Conservation (phyloP, 768 basidiomycete species). For the Mycena galericulata region DNA sequence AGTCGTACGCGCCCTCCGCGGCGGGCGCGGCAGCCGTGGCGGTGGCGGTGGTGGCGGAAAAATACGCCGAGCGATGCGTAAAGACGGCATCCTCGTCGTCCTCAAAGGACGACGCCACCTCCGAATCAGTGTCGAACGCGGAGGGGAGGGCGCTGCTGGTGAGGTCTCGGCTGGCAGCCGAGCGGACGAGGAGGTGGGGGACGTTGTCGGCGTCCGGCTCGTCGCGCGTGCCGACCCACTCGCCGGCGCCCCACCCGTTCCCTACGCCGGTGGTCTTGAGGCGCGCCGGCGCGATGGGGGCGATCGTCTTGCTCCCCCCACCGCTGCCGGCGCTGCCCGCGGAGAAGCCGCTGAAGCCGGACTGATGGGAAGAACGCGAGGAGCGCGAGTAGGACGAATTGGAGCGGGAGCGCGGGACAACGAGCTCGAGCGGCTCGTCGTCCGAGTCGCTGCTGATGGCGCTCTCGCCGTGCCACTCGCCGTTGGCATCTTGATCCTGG, state of each 20-base stretch:
- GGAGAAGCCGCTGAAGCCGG: neutral
- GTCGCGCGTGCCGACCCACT: slow-evolving; percentile 62
- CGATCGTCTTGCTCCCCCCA: slow-evolving; percentile 49
- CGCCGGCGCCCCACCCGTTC: slow-evolving; percentile 51
- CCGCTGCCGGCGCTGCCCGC: too few species aligned
- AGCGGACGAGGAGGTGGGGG: slow-evolving; percentile 2
- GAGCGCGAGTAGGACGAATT: slow-evolving; percentile 24
- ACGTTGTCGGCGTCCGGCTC: slow-evolving; percentile 34
- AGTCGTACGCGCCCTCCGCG: slow-evolving; percentile 59
- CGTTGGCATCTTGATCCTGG: slow-evolving; percentile 47
- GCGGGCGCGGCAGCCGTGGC: too few species aligned
- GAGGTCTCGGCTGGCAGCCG: slow-evolving; percentile 23
- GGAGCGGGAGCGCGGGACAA: slow-evolving; percentile 31
- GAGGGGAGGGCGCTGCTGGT: slow-evolving; percentile 16
- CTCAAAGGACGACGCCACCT: slow-evolving; percentile 35
- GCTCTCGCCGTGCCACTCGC: slow-evolving; percentile 36
- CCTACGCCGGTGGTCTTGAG: slow-evolving; percentile 81
- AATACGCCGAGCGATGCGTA: slow-evolving; percentile 34
- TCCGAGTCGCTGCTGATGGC: slow-evolving; percentile 33
- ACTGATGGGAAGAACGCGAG: slow-evolving; percentile 17
- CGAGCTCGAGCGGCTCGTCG: slow-evolving; percentile 32
- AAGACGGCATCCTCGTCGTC: slow-evolving; percentile 36
- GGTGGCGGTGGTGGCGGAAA: slow-evolving; percentile 19
- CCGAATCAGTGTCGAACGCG: slow-evolving; percentile 25
- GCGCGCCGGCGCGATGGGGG: slow-evolving; percentile 73